These are phyloP conservation scores for Pleodorina starrii DNA, from an alignment of 139 green algal species.

Conservation along the genomic window DNA sequence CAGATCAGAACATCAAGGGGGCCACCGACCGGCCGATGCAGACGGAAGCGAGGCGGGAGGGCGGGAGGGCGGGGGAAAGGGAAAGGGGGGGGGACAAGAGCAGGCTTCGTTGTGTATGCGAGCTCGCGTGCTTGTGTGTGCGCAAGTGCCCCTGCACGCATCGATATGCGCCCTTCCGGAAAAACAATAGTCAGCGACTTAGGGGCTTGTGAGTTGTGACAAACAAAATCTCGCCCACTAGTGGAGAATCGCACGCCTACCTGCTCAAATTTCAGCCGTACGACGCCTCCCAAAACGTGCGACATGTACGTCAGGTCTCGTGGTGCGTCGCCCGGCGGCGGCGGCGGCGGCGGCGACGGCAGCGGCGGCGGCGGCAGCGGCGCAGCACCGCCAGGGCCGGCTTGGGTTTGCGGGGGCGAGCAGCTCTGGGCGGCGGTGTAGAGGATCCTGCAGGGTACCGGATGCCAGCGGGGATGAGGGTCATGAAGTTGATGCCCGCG, in stretches of 20 bases:
- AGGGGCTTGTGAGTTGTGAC: too few species aligned
- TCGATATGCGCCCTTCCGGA: not conserved
- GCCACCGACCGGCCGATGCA: not conserved
- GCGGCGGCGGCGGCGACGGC: not conserved
- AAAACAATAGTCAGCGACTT: too few species aligned
- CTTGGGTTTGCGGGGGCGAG: not conserved
- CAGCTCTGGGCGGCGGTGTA: not conserved
- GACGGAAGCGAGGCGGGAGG: not conserved
- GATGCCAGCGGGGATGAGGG: not conserved
- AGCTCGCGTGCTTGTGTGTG: not conserved
- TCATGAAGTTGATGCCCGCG: too few species aligned
- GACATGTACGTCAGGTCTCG: not conserved
- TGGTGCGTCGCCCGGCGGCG: not conserved
- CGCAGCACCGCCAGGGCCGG: not conserved
- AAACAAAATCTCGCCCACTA: too few species aligned
- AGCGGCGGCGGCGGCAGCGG: not conserved
- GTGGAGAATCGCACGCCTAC: not conserved
- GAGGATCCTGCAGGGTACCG: not conserved
- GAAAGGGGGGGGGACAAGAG: not conserved
- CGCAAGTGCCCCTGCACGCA: not conserved
- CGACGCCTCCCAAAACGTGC: not conserved
- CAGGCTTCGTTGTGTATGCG: not conserved
- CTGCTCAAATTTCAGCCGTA: conserved; percentile 1
- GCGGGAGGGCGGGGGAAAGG: not conserved
- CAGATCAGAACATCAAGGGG: not conserved